A percentile compares a stretch with the other conserved stretches of the same genome.
Conservation (phyloP, 352 stramenopile species). For the Globisporangium sylvaticum region DNA sequence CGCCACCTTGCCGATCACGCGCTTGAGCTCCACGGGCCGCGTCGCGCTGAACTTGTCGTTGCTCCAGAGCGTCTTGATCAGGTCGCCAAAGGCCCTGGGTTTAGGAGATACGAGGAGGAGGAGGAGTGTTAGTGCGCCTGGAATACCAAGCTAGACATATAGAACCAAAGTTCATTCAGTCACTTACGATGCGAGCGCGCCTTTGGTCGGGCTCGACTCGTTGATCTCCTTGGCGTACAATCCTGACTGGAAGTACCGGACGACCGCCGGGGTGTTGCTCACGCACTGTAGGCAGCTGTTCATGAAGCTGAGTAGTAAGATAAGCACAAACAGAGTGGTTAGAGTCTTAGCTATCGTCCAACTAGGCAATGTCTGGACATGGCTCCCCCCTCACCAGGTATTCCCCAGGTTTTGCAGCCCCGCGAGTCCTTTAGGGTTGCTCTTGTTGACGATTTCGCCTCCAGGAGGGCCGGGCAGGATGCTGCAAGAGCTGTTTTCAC, state of each 20-base stretch:
- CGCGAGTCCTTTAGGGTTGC: slow-evolving; percentile 38
- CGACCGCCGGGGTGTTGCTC: slow-evolving; percentile 52
- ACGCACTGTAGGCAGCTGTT: slow-evolving; percentile 87
- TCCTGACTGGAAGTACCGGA: slow-evolving; percentile 52
- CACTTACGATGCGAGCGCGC: slow-evolving; percentile 39
- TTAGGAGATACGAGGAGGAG: not conserved
- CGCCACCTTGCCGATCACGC: slow-evolving; percentile 67
- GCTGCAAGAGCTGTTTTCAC: slow-evolving; percentile 11
- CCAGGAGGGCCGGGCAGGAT: slow-evolving; percentile 5
- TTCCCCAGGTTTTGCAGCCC: slow-evolving; percentile 80
- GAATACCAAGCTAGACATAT: not conserved
- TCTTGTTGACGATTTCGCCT: slow-evolving; percentile 22
- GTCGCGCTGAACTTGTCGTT: slow-evolving; percentile 50
- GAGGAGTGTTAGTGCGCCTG: not conserved
- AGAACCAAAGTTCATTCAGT: not conserved
- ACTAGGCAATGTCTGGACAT: not conserved
- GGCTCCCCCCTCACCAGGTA: slow-evolving; percentile 41
- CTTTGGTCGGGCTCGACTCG: slow-evolving; percentile 51
- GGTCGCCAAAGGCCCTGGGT: slow-evolving; percentile 55
- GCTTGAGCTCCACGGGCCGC: slow-evolving; percentile 64
- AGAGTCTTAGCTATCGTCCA: not conserved
- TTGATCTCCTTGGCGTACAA: slow-evolving; percentile 51
- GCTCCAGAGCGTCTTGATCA: slow-evolving; percentile 69
- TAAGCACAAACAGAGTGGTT: not conserved
- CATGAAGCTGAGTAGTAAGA: slow-evolving; percentile 79